These are phyloP conservation scores for Fusarium sp. DNA, from an alignment of 2,329 filamentous ascomycete genomes.

Conservation along the genomic window DNA sequence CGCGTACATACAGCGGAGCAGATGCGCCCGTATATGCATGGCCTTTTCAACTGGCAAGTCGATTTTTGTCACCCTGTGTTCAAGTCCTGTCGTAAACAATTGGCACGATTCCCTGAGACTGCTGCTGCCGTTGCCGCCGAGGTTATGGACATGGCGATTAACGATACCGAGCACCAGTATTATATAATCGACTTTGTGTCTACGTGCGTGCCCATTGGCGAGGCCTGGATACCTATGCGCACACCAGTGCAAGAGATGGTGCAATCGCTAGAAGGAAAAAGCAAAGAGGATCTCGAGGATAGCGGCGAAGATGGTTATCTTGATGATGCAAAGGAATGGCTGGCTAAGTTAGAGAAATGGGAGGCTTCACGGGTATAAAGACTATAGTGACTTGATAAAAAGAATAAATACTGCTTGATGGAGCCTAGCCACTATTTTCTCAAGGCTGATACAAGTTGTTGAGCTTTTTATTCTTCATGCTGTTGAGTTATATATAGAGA, in stretches of 20 bases:
- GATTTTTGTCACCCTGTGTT: background rate
- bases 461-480: too few species aligned
- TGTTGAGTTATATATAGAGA: too few species aligned
- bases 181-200: background rate
- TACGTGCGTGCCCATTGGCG: slow-evolving; percentile 1
- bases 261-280: background rate
- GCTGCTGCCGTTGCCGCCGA: slow-evolving; percentile 4
- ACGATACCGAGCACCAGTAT: slow-evolving; percentile 1
- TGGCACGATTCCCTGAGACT: background rate
- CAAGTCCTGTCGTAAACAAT: background rate
- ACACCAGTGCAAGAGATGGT: background rate
- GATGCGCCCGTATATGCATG: slow-evolving; percentile 9
- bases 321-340: background rate
- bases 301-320: background rate
- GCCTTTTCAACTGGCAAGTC: background rate
- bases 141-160: background rate
- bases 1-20: background rate
- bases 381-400: too few species aligned
- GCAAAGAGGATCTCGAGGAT: background rate
- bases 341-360: background rate
- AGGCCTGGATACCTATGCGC: slow-evolving; percentile 9
- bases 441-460: too few species aligned
- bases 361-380: background rate
- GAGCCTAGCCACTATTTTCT: too few species aligned
- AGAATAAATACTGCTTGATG: too few species aligned